Evolutionary conservation across 169 alveolate genomes (phyloP).

Genomic region (Plasmodium cynomolgi): DNA sequence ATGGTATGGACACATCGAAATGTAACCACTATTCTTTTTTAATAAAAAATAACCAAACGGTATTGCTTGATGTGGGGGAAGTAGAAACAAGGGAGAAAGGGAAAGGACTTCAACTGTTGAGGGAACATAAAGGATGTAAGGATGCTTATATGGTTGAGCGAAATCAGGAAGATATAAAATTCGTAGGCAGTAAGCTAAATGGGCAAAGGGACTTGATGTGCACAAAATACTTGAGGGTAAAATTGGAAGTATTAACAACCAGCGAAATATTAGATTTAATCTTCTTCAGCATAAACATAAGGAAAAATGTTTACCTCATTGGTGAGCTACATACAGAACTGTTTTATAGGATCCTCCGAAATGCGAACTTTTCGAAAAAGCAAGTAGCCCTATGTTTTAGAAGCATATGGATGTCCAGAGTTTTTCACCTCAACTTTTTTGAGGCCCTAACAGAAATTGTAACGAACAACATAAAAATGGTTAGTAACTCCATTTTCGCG

Average conservation of each 20-base stretch:
- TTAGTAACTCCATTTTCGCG: slow-evolving; percentile 31
- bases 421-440: slow-evolving; percentile 52
- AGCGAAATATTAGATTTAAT: slow-evolving; percentile 57
- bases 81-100: background rate
- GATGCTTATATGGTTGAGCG: background rate
- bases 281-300: slow-evolving; percentile 42
- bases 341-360: slow-evolving; percentile 57
- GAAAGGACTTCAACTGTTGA: background rate
- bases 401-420: slow-evolving; percentile 74
- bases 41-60: slow-evolving; percentile 25
- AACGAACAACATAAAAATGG: slow-evolving; percentile 40
- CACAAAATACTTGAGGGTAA: background rate
- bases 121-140: background rate
- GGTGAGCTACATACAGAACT: slow-evolving; percentile 58
- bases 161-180: background rate
- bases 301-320: slow-evolving; percentile 23
- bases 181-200: background rate
- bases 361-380: slow-evolving; percentile 16
- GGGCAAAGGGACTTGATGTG: background rate
- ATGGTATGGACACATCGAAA: background rate
- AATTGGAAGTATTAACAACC: slow-evolving; percentile 53
- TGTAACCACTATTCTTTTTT: slow-evolving; percentile 29
- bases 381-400: slow-evolving; percentile 39
- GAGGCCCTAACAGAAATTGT: slow-evolving; percentile 35
- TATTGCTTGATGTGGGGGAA: slow-evolving; percentile 1